phyloP scores from a whole-genome alignment of 2,329 filamentous ascomycete genomes.

The Nothomitra cinnamomea region DNA sequence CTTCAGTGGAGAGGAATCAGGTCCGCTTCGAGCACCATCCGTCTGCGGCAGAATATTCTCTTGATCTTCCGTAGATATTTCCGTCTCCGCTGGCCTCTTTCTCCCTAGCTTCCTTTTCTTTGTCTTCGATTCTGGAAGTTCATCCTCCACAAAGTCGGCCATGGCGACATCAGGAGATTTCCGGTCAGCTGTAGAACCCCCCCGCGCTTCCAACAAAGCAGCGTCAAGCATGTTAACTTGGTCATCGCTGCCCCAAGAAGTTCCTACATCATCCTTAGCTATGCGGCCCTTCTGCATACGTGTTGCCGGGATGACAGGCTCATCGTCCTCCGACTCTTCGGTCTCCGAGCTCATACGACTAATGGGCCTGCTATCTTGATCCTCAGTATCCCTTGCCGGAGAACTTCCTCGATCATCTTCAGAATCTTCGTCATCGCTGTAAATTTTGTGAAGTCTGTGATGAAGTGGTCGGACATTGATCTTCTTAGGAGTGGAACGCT shows the following conservation, averaged over 20 bases:
- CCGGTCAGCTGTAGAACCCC: not conserved
- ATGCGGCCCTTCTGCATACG: conserved; percentile 6
- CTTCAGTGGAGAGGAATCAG: not conserved
- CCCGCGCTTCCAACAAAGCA: conserved; percentile 9
- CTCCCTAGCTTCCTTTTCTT: conserved; percentile 11
- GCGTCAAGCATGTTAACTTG: conserved; percentile 32
- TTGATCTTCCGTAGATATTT: conserved; percentile 8
- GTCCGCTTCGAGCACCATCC: not conserved
- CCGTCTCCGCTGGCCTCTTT: conserved; percentile 6
- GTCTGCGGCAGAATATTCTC: not conserved
- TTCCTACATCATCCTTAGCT: conserved; percentile 11
- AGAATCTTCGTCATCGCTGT: conserved; percentile 66
- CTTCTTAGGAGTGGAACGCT: conserved; percentile 35
- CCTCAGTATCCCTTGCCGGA: conserved; percentile 61
- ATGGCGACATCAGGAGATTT: not conserved
- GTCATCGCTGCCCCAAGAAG: conserved; percentile 29
- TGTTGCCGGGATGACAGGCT: conserved; percentile 22
- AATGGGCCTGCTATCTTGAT: conserved; percentile 63
- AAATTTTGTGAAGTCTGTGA: conserved; percentile 55
- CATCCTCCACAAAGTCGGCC: not conserved
- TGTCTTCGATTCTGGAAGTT: conserved; percentile 7
- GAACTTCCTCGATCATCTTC: conserved; percentile 64
- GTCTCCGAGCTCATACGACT: conserved; percentile 49
- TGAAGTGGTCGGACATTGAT: conserved; percentile 62
- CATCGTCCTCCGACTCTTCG: conserved; percentile 27